A percentile compares a stretch with the other conserved stretches of the same genome.
Conservation (phyloP, 306 rosid genomes). For the Vicia sativa region DNA sequence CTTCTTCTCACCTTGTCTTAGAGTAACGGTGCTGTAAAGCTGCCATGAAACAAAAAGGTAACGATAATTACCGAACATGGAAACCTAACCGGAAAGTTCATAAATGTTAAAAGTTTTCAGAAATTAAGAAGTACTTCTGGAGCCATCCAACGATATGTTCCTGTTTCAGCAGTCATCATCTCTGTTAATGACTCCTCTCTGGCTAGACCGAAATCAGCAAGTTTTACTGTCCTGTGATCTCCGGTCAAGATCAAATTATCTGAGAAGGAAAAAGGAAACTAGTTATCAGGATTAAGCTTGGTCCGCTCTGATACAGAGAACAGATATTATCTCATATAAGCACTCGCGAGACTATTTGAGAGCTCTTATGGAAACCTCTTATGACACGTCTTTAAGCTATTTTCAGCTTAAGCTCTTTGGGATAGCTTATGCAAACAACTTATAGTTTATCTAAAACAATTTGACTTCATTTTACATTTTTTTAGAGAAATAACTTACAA, state of each 20-base stretch:
- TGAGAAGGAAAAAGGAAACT: slow-evolving; percentile 41
- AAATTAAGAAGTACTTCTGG: slow-evolving; percentile 65
- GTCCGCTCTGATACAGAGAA: not conserved
- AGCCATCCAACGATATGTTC: slow-evolving; percentile 99
- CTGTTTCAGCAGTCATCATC: slow-evolving; percentile 99
- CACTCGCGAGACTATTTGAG: not conserved
- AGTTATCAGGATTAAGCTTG: slow-evolving; percentile 32
- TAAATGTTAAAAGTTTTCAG: slow-evolving; percentile 22
- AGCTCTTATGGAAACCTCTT: not conserved
- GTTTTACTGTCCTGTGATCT: slow-evolving; percentile 81
- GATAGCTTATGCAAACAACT: not conserved
- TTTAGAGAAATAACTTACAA: not conserved
- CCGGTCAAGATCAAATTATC: slow-evolving; percentile 87
- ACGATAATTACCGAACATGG: slow-evolving; percentile 34
- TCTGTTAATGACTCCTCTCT: slow-evolving; percentile 94
- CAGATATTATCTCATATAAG: not conserved
- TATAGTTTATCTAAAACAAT: not conserved
- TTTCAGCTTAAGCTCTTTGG: not conserved
- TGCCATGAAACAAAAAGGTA: slow-evolving; percentile 45
- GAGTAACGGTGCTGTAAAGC: slow-evolving; percentile 97
- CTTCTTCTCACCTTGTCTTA: slow-evolving; percentile 94
- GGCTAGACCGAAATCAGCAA: slow-evolving; percentile 92
- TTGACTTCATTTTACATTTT: not conserved
- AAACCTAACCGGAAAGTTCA: slow-evolving; percentile 9
- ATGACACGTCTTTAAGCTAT: not conserved